Base-by-base conservation (phyloP, 805 yeast genomes). In the Saturnispora zaruensis region DNA sequence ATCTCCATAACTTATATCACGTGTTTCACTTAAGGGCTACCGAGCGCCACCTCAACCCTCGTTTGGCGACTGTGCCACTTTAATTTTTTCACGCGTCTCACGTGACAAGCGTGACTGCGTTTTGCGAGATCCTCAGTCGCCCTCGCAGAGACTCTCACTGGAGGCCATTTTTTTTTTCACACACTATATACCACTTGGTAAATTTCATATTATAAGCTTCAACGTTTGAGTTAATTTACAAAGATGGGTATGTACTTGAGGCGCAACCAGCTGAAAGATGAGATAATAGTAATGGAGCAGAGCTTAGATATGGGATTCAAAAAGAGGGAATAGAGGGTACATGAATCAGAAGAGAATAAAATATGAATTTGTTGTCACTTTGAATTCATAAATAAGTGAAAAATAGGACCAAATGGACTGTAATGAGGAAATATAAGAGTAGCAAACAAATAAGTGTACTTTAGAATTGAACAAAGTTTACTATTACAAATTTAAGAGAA, bases 241-340 rank as follows among this genome's bases (percentile, higher is more conserved):
- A 44, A 43, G 44, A 43, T 43, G 51, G 46, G 46, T 43, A 48
- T 48, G 44, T 43, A 21, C 42, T 38, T 23, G n/a, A 38, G 8
- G 42, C 24, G 42, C 23, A 23, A 2, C 42, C 11, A 13, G 18
- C 23, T 38, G 42, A 38, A 20, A 23, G 9, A 9, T 36, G 21
- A 36, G 20, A 8, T 36, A 20, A 36, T 36, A 18, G 23, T 36
- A 36, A 6, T 8, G 6, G 20, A n/a, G 13, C 4, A 36, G 40
- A 36, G 18, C 40, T 18, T 16, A 6, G 7, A 6, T 5, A 33
- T 33, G 40, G 13, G 13, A 28, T 11, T 9, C 4, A 4, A 14
- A 5, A 3, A 2, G 21, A 34, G 7, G 6, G 21, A 34, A 16
- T 7, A 16, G 13, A 3, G 38, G 14, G 7, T 34, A 16, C 14